A percentile compares a stretch with the other conserved stretches of the same genome.
phyloP scores from a whole-genome alignment of 2,329 filamentous ascomycete genomes.

The Ambrosiella cleistominuta region DNA sequence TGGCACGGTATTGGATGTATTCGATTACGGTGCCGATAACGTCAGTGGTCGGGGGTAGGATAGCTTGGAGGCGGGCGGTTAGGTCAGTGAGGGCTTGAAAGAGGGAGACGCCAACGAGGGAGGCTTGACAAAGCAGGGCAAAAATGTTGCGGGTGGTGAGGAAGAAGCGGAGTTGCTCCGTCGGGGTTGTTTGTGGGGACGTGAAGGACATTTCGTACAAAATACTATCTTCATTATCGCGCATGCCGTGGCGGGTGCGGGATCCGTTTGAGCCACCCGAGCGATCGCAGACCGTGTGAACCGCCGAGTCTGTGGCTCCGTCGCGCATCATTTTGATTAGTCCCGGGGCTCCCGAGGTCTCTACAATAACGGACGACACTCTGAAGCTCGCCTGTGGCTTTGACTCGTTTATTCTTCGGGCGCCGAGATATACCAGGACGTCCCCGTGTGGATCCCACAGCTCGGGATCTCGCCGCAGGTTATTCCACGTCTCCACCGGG shows the following conservation, averaged over 20 bases:
- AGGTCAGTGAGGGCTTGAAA: slow-evolving; percentile 46
- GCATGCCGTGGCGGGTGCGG: slow-evolving; percentile 21
- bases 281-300: slow-evolving; percentile 25
- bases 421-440: slow-evolving; percentile 37
- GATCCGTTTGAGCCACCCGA: slow-evolving; percentile 17
- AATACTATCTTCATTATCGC: slow-evolving; percentile 32
- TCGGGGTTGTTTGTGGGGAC: slow-evolving; percentile 30
- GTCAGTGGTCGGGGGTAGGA: slow-evolving; percentile 37
- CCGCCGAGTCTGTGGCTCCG: slow-evolving; percentile 32
- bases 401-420: slow-evolving; percentile 24
- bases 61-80: slow-evolving; percentile 40
- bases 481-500: slow-evolving; percentile 27
- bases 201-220: slow-evolving; percentile 48
- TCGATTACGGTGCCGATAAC: slow-evolving; percentile 41
- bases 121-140: slow-evolving; percentile 44
- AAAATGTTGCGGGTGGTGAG: slow-evolving; percentile 54
- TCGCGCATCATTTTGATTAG: slow-evolving; percentile 37
- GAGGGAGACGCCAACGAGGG: slow-evolving; percentile 46
- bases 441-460: slow-evolving; percentile 45
- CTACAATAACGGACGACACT: slow-evolving; percentile 39
- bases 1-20: slow-evolving; percentile 39
- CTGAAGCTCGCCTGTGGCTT: slow-evolving; percentile 36
- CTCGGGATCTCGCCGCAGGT: slow-evolving; percentile 40
- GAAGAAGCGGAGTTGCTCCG: slow-evolving; percentile 37
- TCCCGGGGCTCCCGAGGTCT: slow-evolving; percentile 36